Conservation (phyloP, 2,329 filamentous ascomycete genomes). For the Cercospora beticola region DNA sequence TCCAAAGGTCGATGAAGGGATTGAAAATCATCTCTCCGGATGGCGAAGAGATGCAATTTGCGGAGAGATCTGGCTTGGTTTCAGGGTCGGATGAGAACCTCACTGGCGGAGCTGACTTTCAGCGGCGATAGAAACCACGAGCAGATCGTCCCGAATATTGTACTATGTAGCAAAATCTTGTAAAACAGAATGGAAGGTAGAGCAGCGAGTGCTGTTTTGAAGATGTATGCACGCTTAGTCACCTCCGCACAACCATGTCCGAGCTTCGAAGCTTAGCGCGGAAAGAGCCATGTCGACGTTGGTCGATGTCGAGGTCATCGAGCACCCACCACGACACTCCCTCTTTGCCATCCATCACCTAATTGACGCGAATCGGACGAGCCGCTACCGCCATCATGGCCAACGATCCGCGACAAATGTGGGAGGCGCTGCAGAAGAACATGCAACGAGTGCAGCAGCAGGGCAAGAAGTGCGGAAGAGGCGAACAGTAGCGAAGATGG, state of each 20-base stretch:
- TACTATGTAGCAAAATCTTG: neutral
- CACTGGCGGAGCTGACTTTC: neutral
- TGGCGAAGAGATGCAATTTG: neutral
- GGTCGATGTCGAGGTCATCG: constrained; percentile 1
- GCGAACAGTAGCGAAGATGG: neutral
- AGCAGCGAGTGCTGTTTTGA: neutral
- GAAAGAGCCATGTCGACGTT: constrained; percentile 3
- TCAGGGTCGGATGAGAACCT: neutral
- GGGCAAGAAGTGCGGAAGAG: constrained; percentile 42
- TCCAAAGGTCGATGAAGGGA: constrained; percentile 11
- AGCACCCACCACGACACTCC: neutral
- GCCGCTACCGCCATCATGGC: constrained; percentile 31
- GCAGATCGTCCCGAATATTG: neutral
- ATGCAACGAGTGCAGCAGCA: constrained; percentile 52
- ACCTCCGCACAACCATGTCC: neutral
- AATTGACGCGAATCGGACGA: neutral
- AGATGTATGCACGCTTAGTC: neutral
- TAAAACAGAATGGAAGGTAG: neutral
- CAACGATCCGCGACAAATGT: constrained; percentile 63
- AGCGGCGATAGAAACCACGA: neutral
- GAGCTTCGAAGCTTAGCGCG: constrained; percentile 5
- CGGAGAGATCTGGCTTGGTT: neutral
- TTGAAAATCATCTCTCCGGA: neutral
- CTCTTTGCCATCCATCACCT: neutral
- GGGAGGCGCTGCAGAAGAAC: constrained; percentile 63